Conservation (phyloP, 306 rosid genomes). For the Cucurbita argyrosperma region DNA sequence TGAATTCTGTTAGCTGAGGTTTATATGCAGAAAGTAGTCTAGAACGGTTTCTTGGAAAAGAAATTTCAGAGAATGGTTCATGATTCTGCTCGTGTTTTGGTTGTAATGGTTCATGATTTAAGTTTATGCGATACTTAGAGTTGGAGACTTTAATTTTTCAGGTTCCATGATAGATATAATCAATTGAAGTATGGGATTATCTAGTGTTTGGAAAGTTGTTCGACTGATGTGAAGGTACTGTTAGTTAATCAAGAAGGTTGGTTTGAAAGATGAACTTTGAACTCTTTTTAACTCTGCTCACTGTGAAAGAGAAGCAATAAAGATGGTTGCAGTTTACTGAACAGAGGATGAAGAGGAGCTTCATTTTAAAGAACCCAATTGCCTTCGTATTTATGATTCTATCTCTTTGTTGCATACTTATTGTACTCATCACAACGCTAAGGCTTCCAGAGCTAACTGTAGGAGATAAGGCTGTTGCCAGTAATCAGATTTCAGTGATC, state of each 20-base stretch:
- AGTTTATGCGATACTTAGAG: background rate
- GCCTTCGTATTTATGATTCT: slow-evolving; percentile 29
- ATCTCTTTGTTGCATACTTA: slow-evolving; percentile 26
- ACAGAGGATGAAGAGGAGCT: slow-evolving; percentile 29
- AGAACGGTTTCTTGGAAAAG: background rate
- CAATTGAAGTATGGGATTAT: background rate
- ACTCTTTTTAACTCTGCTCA: background rate
- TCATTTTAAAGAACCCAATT: slow-evolving; percentile 31
- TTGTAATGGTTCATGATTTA: background rate
- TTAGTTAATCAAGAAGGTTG: background rate
- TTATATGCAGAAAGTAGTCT: background rate
- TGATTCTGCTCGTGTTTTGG: too few relatives aligned
- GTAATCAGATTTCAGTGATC: slow-evolving; percentile 13
- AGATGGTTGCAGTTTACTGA: background rate
- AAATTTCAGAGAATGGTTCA: background rate
- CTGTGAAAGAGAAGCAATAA: background rate
- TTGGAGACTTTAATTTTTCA: background rate
- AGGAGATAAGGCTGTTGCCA: slow-evolving; percentile 13
- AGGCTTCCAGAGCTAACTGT: slow-evolving; percentile 46
- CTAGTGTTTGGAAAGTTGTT: background rate
- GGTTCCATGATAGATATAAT: background rate
- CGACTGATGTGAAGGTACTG: background rate
- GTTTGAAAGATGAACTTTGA: background rate
- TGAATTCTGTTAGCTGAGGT: background rate
- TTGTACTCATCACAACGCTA: slow-evolving; percentile 23